A percentile compares a stretch with the other conserved stretches of the same genome.
Evolutionary conservation across 1,139 yeast genomes (phyloP).

Genomic region (Pneumocystis wakefieldiae): DNA sequence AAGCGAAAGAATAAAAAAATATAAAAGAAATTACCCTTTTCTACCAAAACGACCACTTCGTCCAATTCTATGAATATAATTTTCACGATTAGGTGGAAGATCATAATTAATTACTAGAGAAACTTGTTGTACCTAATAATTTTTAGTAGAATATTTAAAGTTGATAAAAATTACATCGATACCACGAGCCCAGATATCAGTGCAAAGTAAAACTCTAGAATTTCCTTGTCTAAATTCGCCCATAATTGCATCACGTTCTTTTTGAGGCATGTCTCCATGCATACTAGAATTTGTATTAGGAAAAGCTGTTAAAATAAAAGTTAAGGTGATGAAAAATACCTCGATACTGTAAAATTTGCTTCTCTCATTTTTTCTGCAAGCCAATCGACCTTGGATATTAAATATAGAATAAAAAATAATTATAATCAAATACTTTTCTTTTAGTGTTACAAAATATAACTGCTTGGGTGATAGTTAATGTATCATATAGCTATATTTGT

Average conservation of each 20-base stretch:
- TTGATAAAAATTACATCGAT: slow-evolving; percentile 47
- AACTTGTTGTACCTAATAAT: slow-evolving; percentile 54
- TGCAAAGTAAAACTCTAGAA: slow-evolving; percentile 89
- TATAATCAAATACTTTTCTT: slow-evolving; percentile 35
- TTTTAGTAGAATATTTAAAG: neutral
- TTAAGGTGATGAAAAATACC: neutral
- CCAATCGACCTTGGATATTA: slow-evolving; percentile 49
- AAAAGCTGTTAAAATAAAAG: neutral
- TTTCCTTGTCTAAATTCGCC: slow-evolving; percentile 97
- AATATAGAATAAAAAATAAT: neutral
- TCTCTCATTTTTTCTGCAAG: slow-evolving; percentile 76
- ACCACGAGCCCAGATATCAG: slow-evolving; percentile 99
- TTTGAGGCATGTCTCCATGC: slow-evolving; percentile 95
- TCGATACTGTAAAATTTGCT: slow-evolving; percentile 85
- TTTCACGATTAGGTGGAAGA: slow-evolving; percentile 92
- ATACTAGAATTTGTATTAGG: slow-evolving; percentile 32
- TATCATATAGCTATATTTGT: slow-evolving; percentile 51
- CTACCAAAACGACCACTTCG: slow-evolving; percentile 99
- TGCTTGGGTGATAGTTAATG: slow-evolving; percentile 95
- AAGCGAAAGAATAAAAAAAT: neutral
- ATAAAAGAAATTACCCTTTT: slow-evolving; percentile 36
- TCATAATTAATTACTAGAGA: slow-evolving; percentile 96
- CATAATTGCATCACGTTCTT: slow-evolving; percentile 96
- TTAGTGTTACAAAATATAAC: slow-evolving; percentile 99
- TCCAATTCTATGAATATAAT: slow-evolving; percentile 98